Percentiles rank a stretch among this genome's conserved stretches.
Conservation (phyloP, 75 land plant genomes). For the Cunninghamia lanceolata region DNA sequence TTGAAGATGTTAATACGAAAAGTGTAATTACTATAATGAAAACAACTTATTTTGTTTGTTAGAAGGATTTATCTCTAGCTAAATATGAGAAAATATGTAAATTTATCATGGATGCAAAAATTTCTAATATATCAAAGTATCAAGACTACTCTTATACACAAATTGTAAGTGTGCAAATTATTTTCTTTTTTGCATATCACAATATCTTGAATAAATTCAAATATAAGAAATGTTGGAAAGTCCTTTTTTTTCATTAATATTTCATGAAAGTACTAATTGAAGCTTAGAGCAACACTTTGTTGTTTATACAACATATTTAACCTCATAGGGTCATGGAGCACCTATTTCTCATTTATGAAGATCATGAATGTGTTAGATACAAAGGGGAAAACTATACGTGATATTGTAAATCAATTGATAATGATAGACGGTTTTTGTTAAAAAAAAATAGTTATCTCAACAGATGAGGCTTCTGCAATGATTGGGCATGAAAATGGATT, state of each 20-base stretch:
- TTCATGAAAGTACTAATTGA: not conserved
- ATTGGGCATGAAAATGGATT: too few species aligned
- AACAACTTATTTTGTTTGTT: not conserved
- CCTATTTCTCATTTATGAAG: not conserved
- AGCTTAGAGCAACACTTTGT: not conserved
- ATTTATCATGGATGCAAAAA: not conserved
- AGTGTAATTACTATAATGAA: not conserved
- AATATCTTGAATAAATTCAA: too few species aligned
- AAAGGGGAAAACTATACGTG: not conserved
- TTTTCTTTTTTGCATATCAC: not conserved
- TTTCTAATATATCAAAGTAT: not conserved
- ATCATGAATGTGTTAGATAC: not conserved
- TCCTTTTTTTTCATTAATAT: too few species aligned
- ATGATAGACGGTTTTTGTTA: too few species aligned
- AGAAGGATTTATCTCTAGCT: not conserved
- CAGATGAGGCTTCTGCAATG: not conserved
- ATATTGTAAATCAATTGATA: too few species aligned
- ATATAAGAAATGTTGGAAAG: not conserved
- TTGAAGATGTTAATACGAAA: not conserved
- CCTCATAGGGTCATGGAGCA: not conserved
- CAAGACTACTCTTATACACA: not conserved
- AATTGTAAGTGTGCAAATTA: not conserved
- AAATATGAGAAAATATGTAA: not conserved
- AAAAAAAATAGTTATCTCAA: too few species aligned
- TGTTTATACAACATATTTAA: too few species aligned